A percentile compares a stretch with the other conserved stretches of the same genome.
Conservation (phyloP, 176 grass and related monocot genomes). For the Tillandsia leiboldiana region DNA sequence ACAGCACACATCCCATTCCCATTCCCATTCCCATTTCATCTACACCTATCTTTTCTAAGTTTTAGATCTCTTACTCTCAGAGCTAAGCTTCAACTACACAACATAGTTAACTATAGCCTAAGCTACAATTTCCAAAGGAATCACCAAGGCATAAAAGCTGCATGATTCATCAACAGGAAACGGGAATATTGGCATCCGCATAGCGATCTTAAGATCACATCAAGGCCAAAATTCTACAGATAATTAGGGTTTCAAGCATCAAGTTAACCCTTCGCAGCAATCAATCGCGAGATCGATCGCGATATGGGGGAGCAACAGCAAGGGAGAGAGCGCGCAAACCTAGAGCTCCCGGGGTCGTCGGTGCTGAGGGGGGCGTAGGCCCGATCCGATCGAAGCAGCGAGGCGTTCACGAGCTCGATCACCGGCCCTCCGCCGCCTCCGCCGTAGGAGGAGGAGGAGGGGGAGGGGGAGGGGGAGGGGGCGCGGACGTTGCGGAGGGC, state of each 20-base stretch:
- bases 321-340: conserved; percentile 24
- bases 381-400: conserved; percentile 58
- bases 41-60: too few relatives aligned
- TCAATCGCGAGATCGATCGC: not conserved
- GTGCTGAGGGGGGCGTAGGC: conserved; percentile 85
- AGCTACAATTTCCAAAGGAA: not conserved
- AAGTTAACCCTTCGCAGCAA: not conserved
- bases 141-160: not conserved
- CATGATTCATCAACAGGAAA: too few relatives aligned
- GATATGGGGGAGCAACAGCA: not conserved
- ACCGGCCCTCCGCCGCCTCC: conserved; percentile 43
- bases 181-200: too few relatives aligned
- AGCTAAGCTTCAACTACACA: too few relatives aligned
- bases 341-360: conserved; percentile 62
- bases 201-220: too few relatives aligned
- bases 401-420: conserved; percentile 67
- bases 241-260: not conserved
- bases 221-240: too few relatives aligned
- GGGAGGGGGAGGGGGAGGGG: conserved; percentile 28
- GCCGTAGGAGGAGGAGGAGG: conserved; percentile 26
- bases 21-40: too few relatives aligned
- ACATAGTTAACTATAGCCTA: too few relatives aligned
- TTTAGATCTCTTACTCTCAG: too few relatives aligned
- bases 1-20: too few relatives aligned
- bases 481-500: conserved; percentile 75